Conservation (phyloP, 78 protist genomes). For the Tieghemostelium lacteum region DNA sequence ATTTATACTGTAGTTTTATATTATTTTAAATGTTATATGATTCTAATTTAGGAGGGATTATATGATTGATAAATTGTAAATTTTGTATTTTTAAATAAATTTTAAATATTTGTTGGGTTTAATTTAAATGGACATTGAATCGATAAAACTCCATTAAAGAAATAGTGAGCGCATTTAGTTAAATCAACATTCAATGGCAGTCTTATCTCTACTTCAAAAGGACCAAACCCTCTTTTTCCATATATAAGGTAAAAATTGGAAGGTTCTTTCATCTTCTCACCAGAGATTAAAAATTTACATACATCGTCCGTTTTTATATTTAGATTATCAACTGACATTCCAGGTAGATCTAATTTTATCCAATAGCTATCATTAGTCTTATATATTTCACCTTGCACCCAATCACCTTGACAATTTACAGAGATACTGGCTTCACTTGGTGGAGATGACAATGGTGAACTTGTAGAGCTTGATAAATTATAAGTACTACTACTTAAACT, state of each 20-base stretch:
- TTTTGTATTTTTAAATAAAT: too few species aligned
- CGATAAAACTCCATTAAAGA: slow-evolving; percentile 29
- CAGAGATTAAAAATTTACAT: slow-evolving; percentile 40
- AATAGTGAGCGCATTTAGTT: slow-evolving; percentile 15
- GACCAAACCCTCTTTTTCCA: slow-evolving; percentile 39
- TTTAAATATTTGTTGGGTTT: neutral
- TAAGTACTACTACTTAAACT: neutral
- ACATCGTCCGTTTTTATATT: slow-evolving; percentile 48
- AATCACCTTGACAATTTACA: slow-evolving; percentile 7
- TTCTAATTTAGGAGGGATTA: neutral
- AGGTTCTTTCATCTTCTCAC: slow-evolving; percentile 2
- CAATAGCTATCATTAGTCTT: slow-evolving; percentile 12
- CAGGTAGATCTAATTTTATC: slow-evolving; percentile 51
- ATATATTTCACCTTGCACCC: slow-evolving; percentile 35
- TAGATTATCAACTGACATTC: slow-evolving; percentile 9
- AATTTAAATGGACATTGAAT: slow-evolving; percentile 23
- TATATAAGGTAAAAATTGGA: neutral
- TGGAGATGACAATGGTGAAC: too few species aligned
- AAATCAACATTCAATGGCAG: slow-evolving; percentile 18
- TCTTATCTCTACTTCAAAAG: slow-evolving; percentile 27
- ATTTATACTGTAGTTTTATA: too few species aligned
- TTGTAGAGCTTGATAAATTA: neutral
- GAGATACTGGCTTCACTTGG: neutral
- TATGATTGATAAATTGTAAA: too few species aligned
- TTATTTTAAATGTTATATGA: neutral